A percentile compares a stretch with the other conserved stretches of the same genome.
phyloP scores from a whole-genome alignment of 768 basidiomycete genomes.

The Tremella fuciformis region DNA sequence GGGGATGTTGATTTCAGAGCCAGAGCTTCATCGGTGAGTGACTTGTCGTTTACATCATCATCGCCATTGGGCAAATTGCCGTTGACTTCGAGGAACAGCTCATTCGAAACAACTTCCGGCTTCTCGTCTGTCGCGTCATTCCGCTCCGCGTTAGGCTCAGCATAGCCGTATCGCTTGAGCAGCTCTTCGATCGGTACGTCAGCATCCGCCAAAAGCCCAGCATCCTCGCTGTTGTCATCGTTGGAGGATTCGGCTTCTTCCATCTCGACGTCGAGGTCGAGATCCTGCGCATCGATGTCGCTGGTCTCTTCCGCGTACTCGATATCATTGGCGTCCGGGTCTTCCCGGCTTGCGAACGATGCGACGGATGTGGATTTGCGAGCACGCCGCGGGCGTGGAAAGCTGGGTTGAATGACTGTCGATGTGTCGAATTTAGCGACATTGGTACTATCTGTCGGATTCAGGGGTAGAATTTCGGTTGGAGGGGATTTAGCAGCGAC shows the following conservation, averaged over 20 bases:
- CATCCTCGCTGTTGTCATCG: constrained; percentile 51
- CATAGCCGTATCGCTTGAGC: constrained; percentile 52
- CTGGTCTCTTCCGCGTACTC: constrained; percentile 40
- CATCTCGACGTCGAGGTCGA: constrained; percentile 53
- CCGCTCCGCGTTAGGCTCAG: constrained; percentile 4
- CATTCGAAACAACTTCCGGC: neutral
- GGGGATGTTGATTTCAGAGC: constrained; percentile 1
- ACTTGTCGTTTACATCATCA: constrained; percentile 19
- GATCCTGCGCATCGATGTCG: constrained; percentile 52
- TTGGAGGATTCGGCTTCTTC: constrained; percentile 54
- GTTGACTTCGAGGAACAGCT: neutral
- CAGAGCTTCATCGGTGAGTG: constrained; percentile 28
- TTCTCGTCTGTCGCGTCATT: neutral
- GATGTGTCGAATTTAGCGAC: neutral
- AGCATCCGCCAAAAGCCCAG: constrained; percentile 53
- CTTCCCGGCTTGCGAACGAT: constrained; percentile 20
- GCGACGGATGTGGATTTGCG: constrained; percentile 18
- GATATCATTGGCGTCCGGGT: constrained; percentile 43
- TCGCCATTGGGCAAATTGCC: constrained; percentile 6
- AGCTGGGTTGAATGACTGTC: neutral
- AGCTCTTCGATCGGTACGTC: constrained; percentile 55
- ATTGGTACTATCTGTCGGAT: too few species aligned
- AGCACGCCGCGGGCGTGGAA: constrained; percentile 22
- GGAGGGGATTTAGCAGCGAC: too few species aligned
- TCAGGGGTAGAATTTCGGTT: too few species aligned